Base-by-base conservation (phyloP, 208 protist genomes). In the Acanthamoeba healyi region DNA sequence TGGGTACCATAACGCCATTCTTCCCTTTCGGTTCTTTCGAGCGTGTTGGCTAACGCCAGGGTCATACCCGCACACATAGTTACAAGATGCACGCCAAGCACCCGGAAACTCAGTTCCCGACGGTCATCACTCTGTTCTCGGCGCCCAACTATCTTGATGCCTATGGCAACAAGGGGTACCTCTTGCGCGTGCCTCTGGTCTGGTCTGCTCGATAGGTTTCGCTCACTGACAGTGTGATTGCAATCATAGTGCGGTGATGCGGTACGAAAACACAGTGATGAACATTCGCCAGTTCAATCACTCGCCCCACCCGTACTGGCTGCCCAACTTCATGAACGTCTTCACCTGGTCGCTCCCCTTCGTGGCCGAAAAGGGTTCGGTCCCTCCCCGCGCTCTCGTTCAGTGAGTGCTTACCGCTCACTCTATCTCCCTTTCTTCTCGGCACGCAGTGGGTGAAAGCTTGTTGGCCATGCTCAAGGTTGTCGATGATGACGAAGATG, bases 301-400 rank as follows among this genome's bases (percentile, higher is more conserved):
- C 86, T 97, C 96, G 72, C 98, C 97, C 0, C 98, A 99, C 95
- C 99, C 99, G 15, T 99, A 99, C 96, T 99, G 99, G 97, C 96
- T 99, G 44, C 99, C 98, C 65, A 99, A 99, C 95, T 99, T 99
- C 95, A 99, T 99, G 97, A 98, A 99, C 95, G 98, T 99, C 77
- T 99, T 99, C 93, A 98, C 97, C 17, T 99, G 98, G 98, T 99
- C 98, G 6, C 96, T 99, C 49, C 98, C 99, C 3, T 99, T 99
- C 95, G 98, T 99, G 0, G 98, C 97, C 5, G 98, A 99, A 94
- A 99, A 99, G 95, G 94, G 97, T 90, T 38, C 44, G 12, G 9
- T 29, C 38, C 46, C 26, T 5, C 77, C 1, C 88, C 9, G 40
- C 24, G 1, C 24, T 44, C 67, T 44, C n/a, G n/a, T n/a, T n/a